Conservation (phyloP, 2,329 filamentous ascomycete species). For the Hymenoscyphus fraxineus region DNA sequence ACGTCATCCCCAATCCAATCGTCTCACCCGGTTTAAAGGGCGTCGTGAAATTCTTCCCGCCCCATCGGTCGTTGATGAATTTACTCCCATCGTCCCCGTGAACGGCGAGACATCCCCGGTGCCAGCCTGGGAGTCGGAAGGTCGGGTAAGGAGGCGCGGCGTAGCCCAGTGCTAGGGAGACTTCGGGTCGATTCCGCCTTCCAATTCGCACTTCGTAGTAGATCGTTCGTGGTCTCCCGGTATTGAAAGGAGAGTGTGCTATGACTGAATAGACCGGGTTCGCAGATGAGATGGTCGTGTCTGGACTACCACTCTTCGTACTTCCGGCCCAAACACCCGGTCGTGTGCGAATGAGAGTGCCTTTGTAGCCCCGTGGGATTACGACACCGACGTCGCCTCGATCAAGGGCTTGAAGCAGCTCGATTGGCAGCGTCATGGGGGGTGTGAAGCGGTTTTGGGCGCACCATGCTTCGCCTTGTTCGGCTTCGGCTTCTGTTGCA, state of each 20-base stretch:
- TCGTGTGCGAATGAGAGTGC: constrained; percentile 43
- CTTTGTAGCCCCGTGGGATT: constrained; percentile 46
- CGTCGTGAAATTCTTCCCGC: constrained; percentile 64
- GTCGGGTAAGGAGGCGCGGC: constrained; percentile 70
- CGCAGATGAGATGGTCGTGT: constrained; percentile 63
- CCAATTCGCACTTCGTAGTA: constrained; percentile 70
- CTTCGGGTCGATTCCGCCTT: constrained; percentile 38
- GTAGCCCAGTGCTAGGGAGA: constrained; percentile 64
- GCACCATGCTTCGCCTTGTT: constrained; percentile 65
- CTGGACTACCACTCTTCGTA: constrained; percentile 45
- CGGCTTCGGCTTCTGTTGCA: constrained; percentile 59
- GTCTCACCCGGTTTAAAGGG: constrained; percentile 63
- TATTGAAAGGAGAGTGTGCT: constrained; percentile 54
- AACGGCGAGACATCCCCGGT: constrained; percentile 69
- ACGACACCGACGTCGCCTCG: constrained; percentile 53
- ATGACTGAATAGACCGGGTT: constrained; percentile 64
- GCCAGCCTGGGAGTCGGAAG: constrained; percentile 78
- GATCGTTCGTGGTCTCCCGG: constrained; percentile 47
- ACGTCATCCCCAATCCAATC: constrained; percentile 68
- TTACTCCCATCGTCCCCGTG: constrained; percentile 75
- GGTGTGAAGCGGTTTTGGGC: constrained; percentile 52
- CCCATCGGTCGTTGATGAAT: constrained; percentile 72
- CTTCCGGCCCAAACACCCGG: constrained; percentile 51
- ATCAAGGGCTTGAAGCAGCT: constrained; percentile 46
- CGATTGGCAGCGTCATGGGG: constrained; percentile 48